These are phyloP conservation scores for Biancaea sappan DNA, from an alignment of 306 rosid species.

Conservation along the genomic window DNA sequence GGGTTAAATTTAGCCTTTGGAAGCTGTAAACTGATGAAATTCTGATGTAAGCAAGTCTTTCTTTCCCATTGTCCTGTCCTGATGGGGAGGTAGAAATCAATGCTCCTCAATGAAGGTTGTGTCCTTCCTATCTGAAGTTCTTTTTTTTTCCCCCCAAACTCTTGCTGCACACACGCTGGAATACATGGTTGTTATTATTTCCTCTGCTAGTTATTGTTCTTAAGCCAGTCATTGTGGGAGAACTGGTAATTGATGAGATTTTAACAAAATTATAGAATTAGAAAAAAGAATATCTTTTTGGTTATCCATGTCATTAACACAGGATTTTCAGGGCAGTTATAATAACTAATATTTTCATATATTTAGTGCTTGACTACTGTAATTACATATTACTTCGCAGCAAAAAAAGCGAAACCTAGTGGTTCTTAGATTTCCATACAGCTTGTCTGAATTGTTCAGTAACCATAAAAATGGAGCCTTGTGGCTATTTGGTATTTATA, in stretches of 20 bases:
- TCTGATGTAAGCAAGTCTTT: conserved; percentile 7
- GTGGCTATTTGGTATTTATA: neutral
- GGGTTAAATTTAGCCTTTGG: neutral
- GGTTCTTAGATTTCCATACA: neutral
- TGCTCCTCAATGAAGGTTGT: conserved; percentile 5
- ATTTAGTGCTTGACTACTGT: neutral
- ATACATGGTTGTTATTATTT: neutral
- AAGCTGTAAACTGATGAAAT: neutral
- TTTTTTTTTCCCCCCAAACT: neutral
- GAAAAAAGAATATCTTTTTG: neutral
- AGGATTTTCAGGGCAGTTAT: neutral
- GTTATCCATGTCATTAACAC: neutral
- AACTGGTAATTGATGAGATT: neutral
- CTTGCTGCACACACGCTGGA: neutral
- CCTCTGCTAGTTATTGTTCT: neutral
- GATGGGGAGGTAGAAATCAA: neutral
- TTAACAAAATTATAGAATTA: neutral
- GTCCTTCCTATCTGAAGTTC: neutral
- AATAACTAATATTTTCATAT: neutral
- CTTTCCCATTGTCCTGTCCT: neutral
- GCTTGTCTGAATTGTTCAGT: neutral
- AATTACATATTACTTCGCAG: neutral
- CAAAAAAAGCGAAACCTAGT: no score
- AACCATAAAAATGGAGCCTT: conserved; percentile 1
- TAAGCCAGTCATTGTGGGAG: neutral